phyloP scores from a whole-genome alignment of 495 filamentous ascomycete genomes.

The Jackrogersella multiformis region DNA sequence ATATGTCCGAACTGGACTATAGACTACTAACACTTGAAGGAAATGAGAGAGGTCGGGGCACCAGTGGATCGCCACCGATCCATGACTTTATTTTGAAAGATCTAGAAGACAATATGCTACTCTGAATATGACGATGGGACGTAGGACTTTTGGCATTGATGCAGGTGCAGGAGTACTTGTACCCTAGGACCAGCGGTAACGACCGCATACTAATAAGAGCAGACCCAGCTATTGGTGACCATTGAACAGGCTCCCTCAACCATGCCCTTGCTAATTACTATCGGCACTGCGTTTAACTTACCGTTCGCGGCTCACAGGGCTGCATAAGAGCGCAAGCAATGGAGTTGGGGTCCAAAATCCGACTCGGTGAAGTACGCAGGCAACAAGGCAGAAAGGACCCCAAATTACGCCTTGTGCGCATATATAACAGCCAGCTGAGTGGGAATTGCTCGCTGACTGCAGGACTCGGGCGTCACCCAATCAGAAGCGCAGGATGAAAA shows the following conservation, averaged over 20 bases:
- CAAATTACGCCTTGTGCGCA: conserved; percentile 48
- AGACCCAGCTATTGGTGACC: conserved; percentile 45
- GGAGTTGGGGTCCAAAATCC: conserved; percentile 48
- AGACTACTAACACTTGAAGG: conserved; percentile 41
- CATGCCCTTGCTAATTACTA: conserved; percentile 41
- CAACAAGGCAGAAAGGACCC: conserved; percentile 50
- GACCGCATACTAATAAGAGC: conserved; percentile 42
- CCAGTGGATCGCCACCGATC: conserved; percentile 45
- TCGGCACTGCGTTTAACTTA: conserved; percentile 47
- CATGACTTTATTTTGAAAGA: conserved; percentile 49
- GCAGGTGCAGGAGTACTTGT: conserved; percentile 44
- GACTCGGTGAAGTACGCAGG: conserved; percentile 51
- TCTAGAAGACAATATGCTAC: conserved; percentile 44
- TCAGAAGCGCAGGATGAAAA: conserved; percentile 36
- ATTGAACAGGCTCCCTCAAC: conserved; percentile 47
- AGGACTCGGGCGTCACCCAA: conserved; percentile 48
- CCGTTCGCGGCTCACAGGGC: conserved; percentile 49
- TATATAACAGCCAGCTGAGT: conserved; percentile 45
- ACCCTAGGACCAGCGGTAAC: conserved; percentile 48
- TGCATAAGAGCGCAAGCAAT: conserved; percentile 46
- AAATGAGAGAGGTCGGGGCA: conserved; percentile 41
- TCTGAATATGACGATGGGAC: conserved; percentile 46
- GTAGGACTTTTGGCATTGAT: conserved; percentile 49
- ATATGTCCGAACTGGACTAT: conserved; percentile 19
- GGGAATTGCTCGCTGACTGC: conserved; percentile 48